These are phyloP conservation scores for Pythium sukuiense DNA, from an alignment of 352 stramenopile species.

Conservation along the genomic window DNA sequence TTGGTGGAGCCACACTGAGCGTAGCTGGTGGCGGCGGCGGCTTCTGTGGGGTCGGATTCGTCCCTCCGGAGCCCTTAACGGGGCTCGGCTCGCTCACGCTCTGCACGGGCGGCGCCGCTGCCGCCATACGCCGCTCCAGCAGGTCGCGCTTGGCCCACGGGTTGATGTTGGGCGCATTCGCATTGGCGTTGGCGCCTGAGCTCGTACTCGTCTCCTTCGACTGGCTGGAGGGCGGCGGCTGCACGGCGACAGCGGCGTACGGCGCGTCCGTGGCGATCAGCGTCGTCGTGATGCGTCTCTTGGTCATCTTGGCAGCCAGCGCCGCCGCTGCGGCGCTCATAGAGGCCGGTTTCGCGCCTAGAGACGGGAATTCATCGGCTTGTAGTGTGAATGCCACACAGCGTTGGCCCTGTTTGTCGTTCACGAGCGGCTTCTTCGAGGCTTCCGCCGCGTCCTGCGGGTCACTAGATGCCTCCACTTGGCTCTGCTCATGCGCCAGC, in stretches of 20 bases:
- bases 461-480: background rate
- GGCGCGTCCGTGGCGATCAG: conserved; percentile 17
- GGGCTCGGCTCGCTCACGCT: conserved; percentile 3
- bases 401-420: background rate
- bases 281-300: conserved; percentile 28
- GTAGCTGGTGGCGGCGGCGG: background rate
- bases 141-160: conserved; percentile 47
- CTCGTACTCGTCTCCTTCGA: background rate
- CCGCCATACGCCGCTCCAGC: conserved; percentile 45
- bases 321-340: background rate
- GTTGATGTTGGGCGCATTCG: conserved; percentile 6
- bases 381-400: conserved; percentile 6
- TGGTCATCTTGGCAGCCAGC: conserved; percentile 7
- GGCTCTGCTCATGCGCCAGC: conserved; percentile 17
- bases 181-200: background rate
- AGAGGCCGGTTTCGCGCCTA: background rate
- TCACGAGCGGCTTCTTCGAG: background rate
- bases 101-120: background rate
- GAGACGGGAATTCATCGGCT: conserved; percentile 16
- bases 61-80: background rate
- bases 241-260: conserved; percentile 13
- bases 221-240: conserved; percentile 7
- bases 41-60: background rate
- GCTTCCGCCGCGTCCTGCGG: background rate
- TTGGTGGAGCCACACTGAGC: background rate